These are phyloP conservation scores for Aspergillus versicolor DNA, from an alignment of 2,329 filamentous ascomycete species.

Conservation along the genomic window DNA sequence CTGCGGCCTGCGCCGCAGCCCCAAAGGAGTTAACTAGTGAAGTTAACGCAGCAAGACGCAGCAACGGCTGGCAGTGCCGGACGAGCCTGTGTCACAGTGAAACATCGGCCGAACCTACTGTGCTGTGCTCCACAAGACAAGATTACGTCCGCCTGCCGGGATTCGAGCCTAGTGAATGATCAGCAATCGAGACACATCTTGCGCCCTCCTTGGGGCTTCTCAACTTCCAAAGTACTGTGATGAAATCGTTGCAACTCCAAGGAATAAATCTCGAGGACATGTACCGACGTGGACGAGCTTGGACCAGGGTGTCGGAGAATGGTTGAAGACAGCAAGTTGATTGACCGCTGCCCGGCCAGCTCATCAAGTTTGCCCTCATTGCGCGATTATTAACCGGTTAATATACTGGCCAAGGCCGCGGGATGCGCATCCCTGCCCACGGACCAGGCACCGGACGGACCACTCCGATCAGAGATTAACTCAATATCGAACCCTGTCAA, in stretches of 20 bases:
- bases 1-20: too few species aligned
- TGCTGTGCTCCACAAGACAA: background rate
- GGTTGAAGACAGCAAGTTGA: background rate
- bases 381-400: background rate
- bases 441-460: background rate
- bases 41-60: too few species aligned
- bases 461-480: background rate
- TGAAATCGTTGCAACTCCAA: background rate
- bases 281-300: background rate
- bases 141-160: background rate
- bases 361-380: background rate
- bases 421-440: background rate
- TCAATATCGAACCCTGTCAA: slow-evolving; percentile 1
- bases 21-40: too few species aligned
- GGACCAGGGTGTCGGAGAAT: background rate
- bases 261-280: background rate
- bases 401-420: background rate
- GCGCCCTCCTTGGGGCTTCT: too few species aligned
- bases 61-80: background rate
- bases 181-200: background rate
- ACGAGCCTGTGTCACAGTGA: background rate
- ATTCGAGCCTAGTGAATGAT: background rate
- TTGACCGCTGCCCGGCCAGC: background rate
- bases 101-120: background rate
- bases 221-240: background rate